A percentile compares a stretch with the other conserved stretches of the same genome.
Conservation (phyloP, 2,329 filamentous ascomycete species). For the Pseudofabraea citricarpa region DNA sequence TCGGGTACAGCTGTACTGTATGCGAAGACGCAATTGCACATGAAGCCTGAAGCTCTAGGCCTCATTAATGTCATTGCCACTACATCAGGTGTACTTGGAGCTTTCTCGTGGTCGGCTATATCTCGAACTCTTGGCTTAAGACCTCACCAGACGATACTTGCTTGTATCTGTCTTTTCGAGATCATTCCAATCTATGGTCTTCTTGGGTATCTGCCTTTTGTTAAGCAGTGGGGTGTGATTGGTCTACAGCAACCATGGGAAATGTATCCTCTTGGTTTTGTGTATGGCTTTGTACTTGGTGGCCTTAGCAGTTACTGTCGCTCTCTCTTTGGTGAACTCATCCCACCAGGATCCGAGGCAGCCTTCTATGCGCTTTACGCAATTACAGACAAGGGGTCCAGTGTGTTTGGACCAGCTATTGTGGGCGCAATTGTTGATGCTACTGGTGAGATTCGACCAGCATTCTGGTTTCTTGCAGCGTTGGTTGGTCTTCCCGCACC, state of each 20-base stretch:
- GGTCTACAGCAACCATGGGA: conserved; percentile 95
- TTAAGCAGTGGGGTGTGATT: conserved; percentile 68
- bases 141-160: conserved; percentile 83
- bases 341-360: conserved; percentile 89
- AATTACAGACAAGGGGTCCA: conserved; percentile 95
- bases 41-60: conserved; percentile 82
- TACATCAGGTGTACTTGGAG: conserved; percentile 75
- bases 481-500: conserved; percentile 83
- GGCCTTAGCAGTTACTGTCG: conserved; percentile 89
- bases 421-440: conserved; percentile 88
- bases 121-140: conserved; percentile 64
- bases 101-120: conserved; percentile 82
- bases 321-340: conserved; percentile 86
- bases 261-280: conserved; percentile 86
- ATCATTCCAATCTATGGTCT: conserved; percentile 90
- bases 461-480: conserved; percentile 86
- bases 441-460: conserved; percentile 74
- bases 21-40: conserved; percentile 86
- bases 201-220: conserved; percentile 77
- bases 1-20: conserved; percentile 93
- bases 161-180: conserved; percentile 88
- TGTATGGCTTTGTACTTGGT: conserved; percentile 93
- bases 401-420: conserved; percentile 88
- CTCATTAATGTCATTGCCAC: conserved; percentile 94
- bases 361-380: conserved; percentile 96